A percentile compares a stretch with the other conserved stretches of the same genome.
These are phyloP conservation scores for Catenaria anguillulae DNA, from an alignment of 371 early-diverging fungal genomes.

Conservation along the genomic window DNA sequence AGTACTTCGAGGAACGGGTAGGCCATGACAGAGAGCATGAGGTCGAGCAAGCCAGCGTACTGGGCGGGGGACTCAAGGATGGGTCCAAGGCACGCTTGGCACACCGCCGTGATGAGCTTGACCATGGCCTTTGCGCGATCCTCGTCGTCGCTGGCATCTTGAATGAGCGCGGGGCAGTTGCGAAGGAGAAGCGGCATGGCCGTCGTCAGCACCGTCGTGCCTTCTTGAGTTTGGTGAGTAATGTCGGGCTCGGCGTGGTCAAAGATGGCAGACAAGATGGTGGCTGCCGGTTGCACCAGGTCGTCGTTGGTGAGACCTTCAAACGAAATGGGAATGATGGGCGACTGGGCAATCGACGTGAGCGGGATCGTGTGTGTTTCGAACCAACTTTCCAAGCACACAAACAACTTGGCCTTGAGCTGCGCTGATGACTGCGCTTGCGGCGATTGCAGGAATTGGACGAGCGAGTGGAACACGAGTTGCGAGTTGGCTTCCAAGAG, in stretches of 20 bases:
- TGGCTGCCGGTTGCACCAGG: constrained; percentile 69
- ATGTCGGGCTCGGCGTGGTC: constrained; percentile 47
- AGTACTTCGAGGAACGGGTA: constrained; percentile 52
- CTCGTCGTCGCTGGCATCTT: constrained; percentile 35
- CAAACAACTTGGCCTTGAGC: constrained; percentile 46
- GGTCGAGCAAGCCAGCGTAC: constrained; percentile 54
- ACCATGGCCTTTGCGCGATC: constrained; percentile 57
- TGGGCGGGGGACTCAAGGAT: constrained; percentile 45
- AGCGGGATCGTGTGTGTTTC: constrained; percentile 62
- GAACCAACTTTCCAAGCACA: constrained; percentile 71
- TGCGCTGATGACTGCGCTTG: constrained; percentile 4
- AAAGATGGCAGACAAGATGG: constrained; percentile 66
- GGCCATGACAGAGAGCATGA: constrained; percentile 52
- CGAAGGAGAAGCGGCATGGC: constrained; percentile 24
- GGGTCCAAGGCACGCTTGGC: constrained; percentile 61
- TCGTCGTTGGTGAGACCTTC: constrained; percentile 45
- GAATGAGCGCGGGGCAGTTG: neutral
- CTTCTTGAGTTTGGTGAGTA: constrained; percentile 15
- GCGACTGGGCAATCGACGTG: constrained; percentile 40
- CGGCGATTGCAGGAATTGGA: neutral
- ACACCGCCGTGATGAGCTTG: constrained; percentile 69
- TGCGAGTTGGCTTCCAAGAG: neutral
- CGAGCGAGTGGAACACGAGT: constrained; percentile 1
- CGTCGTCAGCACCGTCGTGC: constrained; percentile 37
- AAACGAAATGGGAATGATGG: constrained; percentile 57